These are phyloP conservation scores for Globisporangium canariense DNA, from an alignment of 352 stramenopile genomes.

Conservation along the genomic window DNA sequence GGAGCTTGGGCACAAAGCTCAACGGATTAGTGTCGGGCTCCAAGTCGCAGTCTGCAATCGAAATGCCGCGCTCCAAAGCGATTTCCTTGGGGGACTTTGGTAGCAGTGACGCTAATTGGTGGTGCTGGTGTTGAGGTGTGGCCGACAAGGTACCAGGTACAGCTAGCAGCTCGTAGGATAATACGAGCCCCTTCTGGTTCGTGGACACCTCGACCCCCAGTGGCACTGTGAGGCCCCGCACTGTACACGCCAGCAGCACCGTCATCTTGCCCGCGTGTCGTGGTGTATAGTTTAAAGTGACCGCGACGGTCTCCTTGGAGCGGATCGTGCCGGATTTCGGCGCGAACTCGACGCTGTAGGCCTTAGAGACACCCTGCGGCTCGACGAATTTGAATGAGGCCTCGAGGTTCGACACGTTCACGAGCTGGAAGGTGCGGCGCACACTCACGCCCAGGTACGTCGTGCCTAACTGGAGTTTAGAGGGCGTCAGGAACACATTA, in stretches of 20 bases:
- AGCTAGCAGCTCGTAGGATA: slow-evolving; percentile 65
- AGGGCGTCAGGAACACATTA: slow-evolving; percentile 65
- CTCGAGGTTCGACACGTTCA: slow-evolving; percentile 81
- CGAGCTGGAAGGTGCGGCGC: slow-evolving; percentile 41
- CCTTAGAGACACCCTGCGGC: slow-evolving; percentile 47
- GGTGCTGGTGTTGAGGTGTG: background rate
- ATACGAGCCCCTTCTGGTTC: slow-evolving; percentile 70
- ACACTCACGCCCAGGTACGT: slow-evolving; percentile 67
- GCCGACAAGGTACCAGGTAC: background rate
- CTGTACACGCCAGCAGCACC: slow-evolving; percentile 57
- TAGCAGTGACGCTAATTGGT: background rate
- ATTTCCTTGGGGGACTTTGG: slow-evolving; percentile 40
- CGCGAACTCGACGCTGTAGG: slow-evolving; percentile 42
- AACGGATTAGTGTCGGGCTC: slow-evolving; percentile 40
- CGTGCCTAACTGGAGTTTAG: slow-evolving; percentile 43
- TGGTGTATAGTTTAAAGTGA: slow-evolving; percentile 58
- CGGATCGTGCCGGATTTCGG: slow-evolving; percentile 44
- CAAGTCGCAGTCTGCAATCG: slow-evolving; percentile 39
- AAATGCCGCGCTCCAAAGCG: slow-evolving; percentile 33
- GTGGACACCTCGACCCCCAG: slow-evolving; percentile 65
- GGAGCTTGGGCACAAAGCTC: slow-evolving; percentile 41
- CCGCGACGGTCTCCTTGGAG: slow-evolving; percentile 56
- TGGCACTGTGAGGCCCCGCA: slow-evolving; percentile 49
- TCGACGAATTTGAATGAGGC: slow-evolving; percentile 74
- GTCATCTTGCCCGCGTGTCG: slow-evolving; percentile 45